phyloP scores from a whole-genome alignment of 2,329 filamentous ascomycete species.

The Dothidotthia symphoricarpi region DNA sequence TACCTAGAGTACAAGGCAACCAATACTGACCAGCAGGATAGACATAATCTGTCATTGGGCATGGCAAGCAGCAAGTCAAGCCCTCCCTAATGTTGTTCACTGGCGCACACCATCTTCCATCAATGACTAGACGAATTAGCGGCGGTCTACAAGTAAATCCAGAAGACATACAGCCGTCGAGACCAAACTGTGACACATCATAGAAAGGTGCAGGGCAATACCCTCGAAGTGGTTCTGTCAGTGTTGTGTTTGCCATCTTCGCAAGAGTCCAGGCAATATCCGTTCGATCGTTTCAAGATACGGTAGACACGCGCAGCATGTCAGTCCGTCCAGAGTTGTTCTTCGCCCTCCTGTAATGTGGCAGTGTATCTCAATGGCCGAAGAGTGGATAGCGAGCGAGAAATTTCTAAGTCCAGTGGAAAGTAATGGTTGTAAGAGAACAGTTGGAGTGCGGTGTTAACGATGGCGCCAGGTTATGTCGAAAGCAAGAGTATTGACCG shows the following conservation, averaged over 20 bases:
- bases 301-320: constrained; percentile 23
- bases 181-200: constrained; percentile 60
- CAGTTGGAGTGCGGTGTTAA: constrained; percentile 3
- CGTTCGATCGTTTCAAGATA: constrained; percentile 6
- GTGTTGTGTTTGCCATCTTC: constrained; percentile 35
- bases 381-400: too few species aligned
- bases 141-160: constrained; percentile 1
- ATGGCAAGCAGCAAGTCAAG: constrained; percentile 80
- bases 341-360: constrained; percentile 1
- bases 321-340: constrained; percentile 8
- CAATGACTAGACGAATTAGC: constrained; percentile 48
- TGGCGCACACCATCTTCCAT: constrained; percentile 58
- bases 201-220: constrained; percentile 69
- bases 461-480: too few species aligned
- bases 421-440: too few species aligned
- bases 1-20: constrained; percentile 2
- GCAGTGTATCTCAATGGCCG: constrained; percentile 2
- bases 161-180: constrained; percentile 64
- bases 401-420: too few species aligned
- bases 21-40: constrained; percentile 55
- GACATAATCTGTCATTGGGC: constrained; percentile 78
- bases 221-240: constrained; percentile 43
- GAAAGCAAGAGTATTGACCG: too few species aligned
- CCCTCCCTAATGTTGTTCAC: constrained; percentile 46
- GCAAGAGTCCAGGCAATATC: neutral